A percentile compares a stretch with the other conserved stretches of the same genome.
These are phyloP conservation scores for Microdochium nivale DNA, from an alignment of 2,329 filamentous ascomycete species.

Conservation along the genomic window DNA sequence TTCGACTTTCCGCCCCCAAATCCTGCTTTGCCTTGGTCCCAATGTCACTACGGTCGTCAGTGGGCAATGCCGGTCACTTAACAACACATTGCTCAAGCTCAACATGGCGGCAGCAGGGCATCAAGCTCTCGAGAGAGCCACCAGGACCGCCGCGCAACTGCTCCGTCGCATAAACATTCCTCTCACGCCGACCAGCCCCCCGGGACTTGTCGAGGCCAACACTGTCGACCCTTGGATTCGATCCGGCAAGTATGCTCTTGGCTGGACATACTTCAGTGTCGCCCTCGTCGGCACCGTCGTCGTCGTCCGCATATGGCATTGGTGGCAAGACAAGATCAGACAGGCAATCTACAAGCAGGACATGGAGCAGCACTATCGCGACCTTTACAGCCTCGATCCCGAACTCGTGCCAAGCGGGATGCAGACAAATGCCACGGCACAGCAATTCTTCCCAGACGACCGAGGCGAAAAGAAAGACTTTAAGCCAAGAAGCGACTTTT, in stretches of 20 bases:
- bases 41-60: neutral
- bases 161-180: constrained; percentile 52
- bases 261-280: constrained; percentile 82
- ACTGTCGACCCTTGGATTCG: constrained; percentile 70
- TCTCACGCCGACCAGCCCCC: constrained; percentile 48
- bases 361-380: constrained; percentile 55
- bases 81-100: constrained; percentile 4
- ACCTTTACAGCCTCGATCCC: constrained; percentile 41
- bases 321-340: constrained; percentile 88
- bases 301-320: constrained; percentile 70
- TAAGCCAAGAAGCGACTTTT: constrained; percentile 63
- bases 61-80: neutral
- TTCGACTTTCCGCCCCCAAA: neutral
- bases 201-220: constrained; percentile 53
- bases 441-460: constrained; percentile 68
- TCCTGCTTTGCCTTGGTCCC: neutral
- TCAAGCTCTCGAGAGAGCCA: constrained; percentile 22
- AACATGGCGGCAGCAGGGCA: constrained; percentile 31
- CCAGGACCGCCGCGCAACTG: constrained; percentile 25
- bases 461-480: constrained; percentile 47
- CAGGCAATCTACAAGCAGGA: constrained; percentile 83
- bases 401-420: constrained; percentile 35
- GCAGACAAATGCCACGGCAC: constrained; percentile 43
- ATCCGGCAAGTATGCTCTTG: constrained; percentile 77
- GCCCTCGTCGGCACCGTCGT: constrained; percentile 60